Evolutionary conservation across 176 grass and related monocot species (phyloP), one percentile per base, ranked within the genome.

Genomic region (Bonia amplexicaulis): DNA sequence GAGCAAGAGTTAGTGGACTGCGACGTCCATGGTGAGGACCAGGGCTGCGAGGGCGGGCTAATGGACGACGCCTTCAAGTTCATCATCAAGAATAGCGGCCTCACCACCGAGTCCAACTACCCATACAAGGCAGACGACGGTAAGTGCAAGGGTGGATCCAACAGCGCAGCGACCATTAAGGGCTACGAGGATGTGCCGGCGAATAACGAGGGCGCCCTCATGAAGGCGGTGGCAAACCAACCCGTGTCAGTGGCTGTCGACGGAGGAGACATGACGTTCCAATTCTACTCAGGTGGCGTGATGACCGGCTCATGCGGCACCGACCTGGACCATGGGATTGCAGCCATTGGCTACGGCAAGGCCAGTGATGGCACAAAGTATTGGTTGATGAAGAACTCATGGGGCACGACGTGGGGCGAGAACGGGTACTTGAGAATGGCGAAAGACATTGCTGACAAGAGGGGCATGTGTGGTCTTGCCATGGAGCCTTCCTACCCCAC

Each of bases 1-100:
- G 77, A 93, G 52, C 91, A 93, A 74, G 88, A 93, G 17, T 49
- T 93, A 0, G 83, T 90, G 77, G 88, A 88, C 0, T 93, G 77
- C 22, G 70, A 93, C 8, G 62, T 80, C 13, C 57, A 83, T 33
- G 85, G 81, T 1, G 44, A 81, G 57, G 68, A 93, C 27, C 73
- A 93, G 42, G 85, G 88, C 2, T 93, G 88, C 15, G n/a, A 80
- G 5, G 84, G 91, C 5, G 91, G 91, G 2, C 46, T 73, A 33
- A 85, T 87, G 84, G 84, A 90, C 27, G 57, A 68, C 0, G 84
- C 91, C 60, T 93, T 90, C 71, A 73, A 93, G 27, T 93, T 86
- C 77, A 64, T 86, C 60, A 74, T 86, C 27, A 60, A 78, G 12
- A 78, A 78, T 0, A 52, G 64, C 1, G 83, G 73, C 2, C 49